Evolutionary conservation across 2,329 filamentous ascomycete species (phyloP).

Genomic region (Chaetomiaceae sp.): DNA sequence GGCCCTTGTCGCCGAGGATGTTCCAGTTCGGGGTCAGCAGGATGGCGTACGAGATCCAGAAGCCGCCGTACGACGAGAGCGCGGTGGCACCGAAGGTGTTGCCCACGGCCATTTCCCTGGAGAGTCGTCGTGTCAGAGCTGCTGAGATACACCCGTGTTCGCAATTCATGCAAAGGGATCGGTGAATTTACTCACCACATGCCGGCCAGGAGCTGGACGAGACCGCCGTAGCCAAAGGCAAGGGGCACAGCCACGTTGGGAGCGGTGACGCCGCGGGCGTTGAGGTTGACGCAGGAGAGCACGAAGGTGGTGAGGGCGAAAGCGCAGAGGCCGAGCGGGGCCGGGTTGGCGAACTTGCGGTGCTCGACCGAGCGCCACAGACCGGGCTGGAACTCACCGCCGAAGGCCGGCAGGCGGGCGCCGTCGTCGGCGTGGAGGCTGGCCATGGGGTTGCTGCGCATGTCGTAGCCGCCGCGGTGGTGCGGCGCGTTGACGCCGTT

Average conservation of each 20-base stretch:
- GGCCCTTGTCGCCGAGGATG: conserved; percentile 42
- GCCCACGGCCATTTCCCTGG: conserved; percentile 77
- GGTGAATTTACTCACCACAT: conserved; percentile 66
- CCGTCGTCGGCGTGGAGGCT: conserved; percentile 30
- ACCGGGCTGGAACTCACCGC: conserved; percentile 68
- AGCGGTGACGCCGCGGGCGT: conserved; percentile 49
- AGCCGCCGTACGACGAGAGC: conserved; percentile 74
- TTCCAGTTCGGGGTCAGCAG: conserved; percentile 63
- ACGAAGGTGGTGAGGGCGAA: conserved; percentile 83
- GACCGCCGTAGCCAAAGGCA: conserved; percentile 69
- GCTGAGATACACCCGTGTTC: not conserved
- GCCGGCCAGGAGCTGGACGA: conserved; percentile 73
- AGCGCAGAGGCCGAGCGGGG: conserved; percentile 67
- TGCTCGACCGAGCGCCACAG: conserved; percentile 56
- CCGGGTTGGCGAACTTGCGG: conserved; percentile 74
- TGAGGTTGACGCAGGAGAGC: conserved; percentile 67
- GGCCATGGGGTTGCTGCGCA: conserved; percentile 35
- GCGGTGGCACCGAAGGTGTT: conserved; percentile 83
- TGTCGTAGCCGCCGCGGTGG: conserved; percentile 31
- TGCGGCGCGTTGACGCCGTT: conserved; percentile 18
- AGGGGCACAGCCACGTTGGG: conserved; percentile 64
- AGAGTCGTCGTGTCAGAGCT: conserved; percentile 9
- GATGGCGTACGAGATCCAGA: conserved; percentile 74
- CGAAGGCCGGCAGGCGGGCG: conserved; percentile 52
- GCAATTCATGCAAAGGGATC: not conserved